Conservation (phyloP, 1,139 yeast genomes). For the Yamadazyma spencermartinsiae region DNA sequence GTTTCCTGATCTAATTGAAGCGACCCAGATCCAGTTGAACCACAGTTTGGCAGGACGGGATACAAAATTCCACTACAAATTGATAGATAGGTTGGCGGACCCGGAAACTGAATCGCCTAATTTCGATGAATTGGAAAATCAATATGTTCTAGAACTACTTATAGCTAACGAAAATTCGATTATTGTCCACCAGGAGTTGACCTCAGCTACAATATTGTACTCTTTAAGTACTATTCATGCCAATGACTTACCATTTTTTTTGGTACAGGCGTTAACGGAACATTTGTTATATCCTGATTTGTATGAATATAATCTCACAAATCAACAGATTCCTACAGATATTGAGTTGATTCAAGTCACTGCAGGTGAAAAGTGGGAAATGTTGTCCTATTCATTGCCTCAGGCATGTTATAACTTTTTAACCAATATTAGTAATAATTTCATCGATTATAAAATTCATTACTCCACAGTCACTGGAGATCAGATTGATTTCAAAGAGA, state of each 20-base stretch:
- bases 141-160: slow-evolving; percentile 28
- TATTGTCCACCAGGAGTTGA: slow-evolving; percentile 36
- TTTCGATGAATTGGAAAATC: slow-evolving; percentile 7
- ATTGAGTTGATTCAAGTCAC: slow-evolving; percentile 1
- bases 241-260: slow-evolving; percentile 43
- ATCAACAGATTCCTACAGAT: neutral
- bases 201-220: slow-evolving; percentile 40
- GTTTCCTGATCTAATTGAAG: slow-evolving; percentile 49
- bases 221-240: slow-evolving; percentile 30
- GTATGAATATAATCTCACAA: neutral
- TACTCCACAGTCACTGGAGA: slow-evolving; percentile 1
- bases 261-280: slow-evolving; percentile 36
- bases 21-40: slow-evolving; percentile 44
- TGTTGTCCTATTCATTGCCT: slow-evolving; percentile 1
- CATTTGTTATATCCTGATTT: slow-evolving; percentile 24
- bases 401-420: slow-evolving; percentile 2
- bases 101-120: neutral
- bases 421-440: slow-evolving; percentile 4
- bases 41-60: slow-evolving; percentile 15
- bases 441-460: slow-evolving; percentile 4
- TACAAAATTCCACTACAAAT: slow-evolving; percentile 10
- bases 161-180: slow-evolving; percentile 34
- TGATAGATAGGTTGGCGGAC: slow-evolving; percentile 20
- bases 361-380: neutral
- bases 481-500: neutral